Conservation (phyloP, 169 alveolate genomes). For the Babesia ovata region DNA sequence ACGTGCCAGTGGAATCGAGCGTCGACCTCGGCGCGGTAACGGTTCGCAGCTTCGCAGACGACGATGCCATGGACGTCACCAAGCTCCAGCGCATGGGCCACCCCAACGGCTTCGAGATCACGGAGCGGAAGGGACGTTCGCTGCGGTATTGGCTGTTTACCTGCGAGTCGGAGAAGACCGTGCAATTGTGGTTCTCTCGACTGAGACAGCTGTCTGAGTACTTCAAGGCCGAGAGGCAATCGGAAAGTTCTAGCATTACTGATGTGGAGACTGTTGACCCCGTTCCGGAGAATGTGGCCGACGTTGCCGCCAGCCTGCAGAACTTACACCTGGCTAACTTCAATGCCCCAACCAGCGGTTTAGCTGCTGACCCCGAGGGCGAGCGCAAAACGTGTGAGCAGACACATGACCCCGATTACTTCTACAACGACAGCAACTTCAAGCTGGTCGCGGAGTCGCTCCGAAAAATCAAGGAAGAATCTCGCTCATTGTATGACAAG, state of each 20-base stretch:
- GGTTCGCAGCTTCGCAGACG: conserved; percentile 40
- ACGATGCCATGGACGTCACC: conserved; percentile 29
- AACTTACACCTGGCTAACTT: conserved; percentile 2
- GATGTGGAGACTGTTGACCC: neutral
- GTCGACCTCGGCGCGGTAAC: conserved; percentile 55
- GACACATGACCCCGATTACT: conserved; percentile 23
- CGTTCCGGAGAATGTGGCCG: neutral
- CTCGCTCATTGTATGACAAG: conserved; percentile 43
- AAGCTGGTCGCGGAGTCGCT: conserved; percentile 36
- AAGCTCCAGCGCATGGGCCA: conserved; percentile 51
- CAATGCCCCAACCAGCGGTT: neutral
- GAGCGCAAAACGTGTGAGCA: conserved; percentile 38
- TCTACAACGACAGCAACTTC: conserved; percentile 40
- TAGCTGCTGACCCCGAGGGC: conserved; percentile 22
- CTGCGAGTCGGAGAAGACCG: conserved; percentile 48
- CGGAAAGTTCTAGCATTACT: neutral
- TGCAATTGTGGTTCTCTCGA: conserved; percentile 39
- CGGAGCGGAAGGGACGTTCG: conserved; percentile 20
- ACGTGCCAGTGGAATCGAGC: conserved; percentile 52
- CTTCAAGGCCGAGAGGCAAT: neutral
- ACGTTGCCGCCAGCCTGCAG: conserved; percentile 25
- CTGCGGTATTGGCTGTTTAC: conserved; percentile 61
- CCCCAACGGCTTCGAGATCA: conserved; percentile 65
- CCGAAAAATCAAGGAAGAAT: conserved; percentile 42
- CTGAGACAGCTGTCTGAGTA: neutral